Conservation (phyloP, 2,329 filamentous ascomycete genomes). For the Fusarium austroafricanum region DNA sequence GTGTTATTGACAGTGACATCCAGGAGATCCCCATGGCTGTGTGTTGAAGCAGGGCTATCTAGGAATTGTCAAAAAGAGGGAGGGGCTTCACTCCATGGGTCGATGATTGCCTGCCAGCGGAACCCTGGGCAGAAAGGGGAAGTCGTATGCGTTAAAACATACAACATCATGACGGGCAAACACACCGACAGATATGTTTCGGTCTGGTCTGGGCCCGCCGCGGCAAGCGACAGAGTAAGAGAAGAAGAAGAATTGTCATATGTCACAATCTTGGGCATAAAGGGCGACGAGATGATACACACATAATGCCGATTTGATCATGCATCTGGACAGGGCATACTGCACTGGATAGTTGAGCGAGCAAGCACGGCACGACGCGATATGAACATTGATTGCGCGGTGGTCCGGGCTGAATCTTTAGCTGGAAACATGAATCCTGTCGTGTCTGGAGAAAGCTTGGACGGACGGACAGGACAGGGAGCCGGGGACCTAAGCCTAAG, state of each 20-base stretch:
- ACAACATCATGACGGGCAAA: conserved; percentile 26
- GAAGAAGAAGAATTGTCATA: conserved; percentile 21
- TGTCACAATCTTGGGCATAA: conserved; percentile 27
- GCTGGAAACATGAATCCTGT: conserved; percentile 17
- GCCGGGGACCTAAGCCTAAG: conserved; percentile 29
- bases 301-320: not conserved
- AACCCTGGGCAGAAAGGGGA: conserved; percentile 30
- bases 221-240: conserved; percentile 23
- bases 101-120: conserved; percentile 13
- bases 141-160: conserved; percentile 29
- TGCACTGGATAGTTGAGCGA: conserved; percentile 16
- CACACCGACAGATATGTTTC: conserved; percentile 31
- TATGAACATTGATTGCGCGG: conserved; percentile 32
- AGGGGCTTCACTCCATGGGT: conserved; percentile 19
- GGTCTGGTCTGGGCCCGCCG: conserved; percentile 30
- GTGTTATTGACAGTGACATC: conserved; percentile 36
- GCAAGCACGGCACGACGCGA: conserved; percentile 35
- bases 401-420: conserved; percentile 23
- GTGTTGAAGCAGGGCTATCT: conserved; percentile 31
- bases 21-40: conserved; percentile 35
- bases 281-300: conserved; percentile 16
- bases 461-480: too few species aligned
- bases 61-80: conserved; percentile 23
- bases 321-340: not conserved
- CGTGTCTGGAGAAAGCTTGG: conserved; percentile 39